These are phyloP conservation scores for Cicer judaicum DNA, from an alignment of 306 rosid genomes.

Conservation along the genomic window DNA sequence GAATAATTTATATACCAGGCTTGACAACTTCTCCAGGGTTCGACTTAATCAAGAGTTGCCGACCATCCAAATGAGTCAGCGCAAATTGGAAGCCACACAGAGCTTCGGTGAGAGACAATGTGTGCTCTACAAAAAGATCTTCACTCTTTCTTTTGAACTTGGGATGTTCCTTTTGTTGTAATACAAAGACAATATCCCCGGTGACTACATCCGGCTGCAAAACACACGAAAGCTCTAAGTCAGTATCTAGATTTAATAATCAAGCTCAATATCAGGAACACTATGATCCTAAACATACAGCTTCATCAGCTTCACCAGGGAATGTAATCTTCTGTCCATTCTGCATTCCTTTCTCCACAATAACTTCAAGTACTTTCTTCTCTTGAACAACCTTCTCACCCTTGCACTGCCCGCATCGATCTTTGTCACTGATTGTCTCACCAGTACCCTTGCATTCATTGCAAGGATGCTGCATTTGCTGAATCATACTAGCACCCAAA, in stretches of 20 bases:
- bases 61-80: conserved; percentile 69
- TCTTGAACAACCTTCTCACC: conserved; percentile 84
- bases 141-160: conserved; percentile 76
- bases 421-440: conserved; percentile 74
- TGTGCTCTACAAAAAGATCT: conserved; percentile 78
- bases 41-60: conserved; percentile 68
- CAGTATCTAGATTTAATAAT: background rate
- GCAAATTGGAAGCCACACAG: conserved; percentile 77
- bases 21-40: conserved; percentile 76
- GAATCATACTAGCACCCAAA: conserved; percentile 81
- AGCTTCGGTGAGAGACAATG: conserved; percentile 70
- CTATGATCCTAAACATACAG: conserved; percentile 51
- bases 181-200: conserved; percentile 79
- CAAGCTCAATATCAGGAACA: background rate
- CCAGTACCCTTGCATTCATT: conserved; percentile 94
- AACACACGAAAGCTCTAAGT: background rate
- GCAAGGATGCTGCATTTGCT: conserved; percentile 90
- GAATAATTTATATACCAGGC: conserved; percentile 55
- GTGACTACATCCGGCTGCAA: conserved; percentile 82
- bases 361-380: conserved; percentile 79
- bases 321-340: conserved; percentile 85
- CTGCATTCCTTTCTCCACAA: conserved; percentile 93
- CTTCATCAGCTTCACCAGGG: conserved; percentile 94
- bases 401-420: conserved; percentile 78
- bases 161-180: conserved; percentile 83